Evolutionary conservation across 768 basidiomycete genomes (phyloP).

Genomic region (Pleurotus ostreatus): DNA sequence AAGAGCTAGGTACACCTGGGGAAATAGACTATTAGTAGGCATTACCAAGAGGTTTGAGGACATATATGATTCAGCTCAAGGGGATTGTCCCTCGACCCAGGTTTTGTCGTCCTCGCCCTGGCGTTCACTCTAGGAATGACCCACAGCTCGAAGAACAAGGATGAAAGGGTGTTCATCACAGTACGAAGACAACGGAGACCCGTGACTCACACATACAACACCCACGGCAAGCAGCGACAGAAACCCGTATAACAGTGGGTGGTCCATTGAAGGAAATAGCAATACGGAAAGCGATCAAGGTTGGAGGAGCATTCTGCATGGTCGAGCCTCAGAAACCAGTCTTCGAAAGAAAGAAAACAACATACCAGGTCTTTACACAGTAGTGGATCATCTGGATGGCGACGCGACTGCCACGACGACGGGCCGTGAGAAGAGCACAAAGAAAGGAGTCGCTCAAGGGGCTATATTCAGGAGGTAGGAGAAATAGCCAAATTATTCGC

Average conservation of each 20-base stretch:
- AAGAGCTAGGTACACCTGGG: conserved; percentile 66
- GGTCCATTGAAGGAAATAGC: conserved; percentile 20
- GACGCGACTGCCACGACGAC: no score
- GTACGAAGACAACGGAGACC: neutral
- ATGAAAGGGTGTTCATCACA: conserved; percentile 74
- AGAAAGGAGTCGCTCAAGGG: no score
- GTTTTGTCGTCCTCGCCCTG: conserved; percentile 58
- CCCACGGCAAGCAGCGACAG: conserved; percentile 26
- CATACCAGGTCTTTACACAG: no score
- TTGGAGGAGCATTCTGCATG: conserved; percentile 5
- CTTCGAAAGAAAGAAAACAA: no score
- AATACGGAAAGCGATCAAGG: neutral
- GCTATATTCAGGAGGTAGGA: no score
- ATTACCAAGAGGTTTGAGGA: neutral
- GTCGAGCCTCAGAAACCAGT: no score
- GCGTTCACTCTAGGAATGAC: conserved; percentile 48
- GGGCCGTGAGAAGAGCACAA: no score
- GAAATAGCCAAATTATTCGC: no score
- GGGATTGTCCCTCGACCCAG: conserved; percentile 43
- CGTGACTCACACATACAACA: conserved; percentile 33
- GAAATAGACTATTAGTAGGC: conserved; percentile 13
- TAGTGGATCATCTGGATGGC: no score
- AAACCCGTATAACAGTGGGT: conserved; percentile 30
- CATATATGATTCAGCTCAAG: conserved; percentile 32
- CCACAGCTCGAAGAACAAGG: conserved; percentile 90